Evolutionary conservation across 192 early-diverging fungal genomes (phyloP), one percentile per base, ranked within the genome.

Genomic region (Backusella westeae): DNA sequence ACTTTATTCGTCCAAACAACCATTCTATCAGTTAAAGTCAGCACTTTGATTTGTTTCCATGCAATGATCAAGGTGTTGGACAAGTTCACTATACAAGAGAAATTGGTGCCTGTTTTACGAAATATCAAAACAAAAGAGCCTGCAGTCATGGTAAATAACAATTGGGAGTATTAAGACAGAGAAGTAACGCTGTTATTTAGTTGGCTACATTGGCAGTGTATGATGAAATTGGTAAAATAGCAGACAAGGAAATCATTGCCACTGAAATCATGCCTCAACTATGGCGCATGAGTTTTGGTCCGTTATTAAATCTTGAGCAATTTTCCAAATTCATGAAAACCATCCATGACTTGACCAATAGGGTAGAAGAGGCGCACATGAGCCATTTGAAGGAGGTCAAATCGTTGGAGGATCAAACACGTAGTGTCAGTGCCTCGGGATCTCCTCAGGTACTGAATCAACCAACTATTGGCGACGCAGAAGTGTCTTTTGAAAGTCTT

Each of bases 171-270:
- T 32, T 32, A 32, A 32, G 14, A n/a, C 19, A 35, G 14, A 15
- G 14, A 52, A 21, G 34, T 35, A 39, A 69, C 29, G 5, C 56
- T 29, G 4, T 69, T 21, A 19, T 21, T 8, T 83, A 91, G 83
- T 86, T 96, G 83, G 91, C 93, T 5, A 90, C 94, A 32, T 80
- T 95, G 52, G 86, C 88, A 26, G 89, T 96, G 49, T 96, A 94
- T 77, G 93, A 93, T 66, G 92, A 96, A 29, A 85, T 93, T 78
- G 90, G 93, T 2, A 87, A 87, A 42, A 75, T 88, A 71, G 75
- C 94, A 15, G 94, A 96, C 38, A 91, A 91, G 69, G 91, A 92
- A 34, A 76, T 88, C 0, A 88, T 94, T 26, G 95, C 94, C 8
- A 90, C 85, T 1, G 91, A 92, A 67, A 86, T 96, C 19, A 68